These are phyloP conservation scores for Simmondsia chinensis DNA, from an alignment of 148 eudicot species.

Conservation along the genomic window DNA sequence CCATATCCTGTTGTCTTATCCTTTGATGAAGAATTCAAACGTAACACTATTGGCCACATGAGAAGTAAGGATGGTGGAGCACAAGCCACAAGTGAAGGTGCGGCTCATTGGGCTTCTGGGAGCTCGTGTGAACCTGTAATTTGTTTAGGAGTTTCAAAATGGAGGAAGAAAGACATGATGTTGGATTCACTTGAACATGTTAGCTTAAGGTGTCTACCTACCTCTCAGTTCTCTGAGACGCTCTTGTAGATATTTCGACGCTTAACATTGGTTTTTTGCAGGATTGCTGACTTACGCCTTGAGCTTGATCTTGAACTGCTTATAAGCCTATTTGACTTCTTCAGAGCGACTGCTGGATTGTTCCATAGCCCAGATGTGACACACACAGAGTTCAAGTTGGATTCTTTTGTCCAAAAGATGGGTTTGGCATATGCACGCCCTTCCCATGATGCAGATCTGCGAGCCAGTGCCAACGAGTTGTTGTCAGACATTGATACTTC, in stretches of 20 bases:
- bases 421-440: slow-evolving; percentile 18
- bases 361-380: slow-evolving; percentile 27
- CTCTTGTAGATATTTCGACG: too few species aligned
- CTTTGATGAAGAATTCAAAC: slow-evolving; percentile 50
- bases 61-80: slow-evolving; percentile 39
- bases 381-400: slow-evolving; percentile 18
- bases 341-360: slow-evolving; percentile 41
- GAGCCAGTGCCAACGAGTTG: slow-evolving; percentile 16
- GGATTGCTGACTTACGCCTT: slow-evolving; percentile 77
- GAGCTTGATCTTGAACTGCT: slow-evolving; percentile 88
- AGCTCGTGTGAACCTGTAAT: slow-evolving; percentile 49
- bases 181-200: slow-evolving; percentile 72
- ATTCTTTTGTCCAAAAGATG: slow-evolving; percentile 22
- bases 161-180: slow-evolving; percentile 65
- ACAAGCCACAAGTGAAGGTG: slow-evolving; percentile 30
- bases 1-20: slow-evolving; percentile 84
- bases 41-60: slow-evolving; percentile 26
- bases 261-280: slow-evolving; percentile 25
- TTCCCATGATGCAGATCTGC: slow-evolving; percentile 13
- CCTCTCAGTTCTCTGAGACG: slow-evolving; percentile 1
- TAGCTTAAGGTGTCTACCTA: slow-evolving; percentile 49
- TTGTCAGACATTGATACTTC: slow-evolving; percentile 10
- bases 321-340: slow-evolving; percentile 57
- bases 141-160: slow-evolving; percentile 59
- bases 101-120: slow-evolving; percentile 28